Percentiles rank a stretch among this genome's conserved stretches.
Evolutionary conservation across 768 basidiomycete species (phyloP).

Genomic region (Tephrocybe sp.): DNA sequence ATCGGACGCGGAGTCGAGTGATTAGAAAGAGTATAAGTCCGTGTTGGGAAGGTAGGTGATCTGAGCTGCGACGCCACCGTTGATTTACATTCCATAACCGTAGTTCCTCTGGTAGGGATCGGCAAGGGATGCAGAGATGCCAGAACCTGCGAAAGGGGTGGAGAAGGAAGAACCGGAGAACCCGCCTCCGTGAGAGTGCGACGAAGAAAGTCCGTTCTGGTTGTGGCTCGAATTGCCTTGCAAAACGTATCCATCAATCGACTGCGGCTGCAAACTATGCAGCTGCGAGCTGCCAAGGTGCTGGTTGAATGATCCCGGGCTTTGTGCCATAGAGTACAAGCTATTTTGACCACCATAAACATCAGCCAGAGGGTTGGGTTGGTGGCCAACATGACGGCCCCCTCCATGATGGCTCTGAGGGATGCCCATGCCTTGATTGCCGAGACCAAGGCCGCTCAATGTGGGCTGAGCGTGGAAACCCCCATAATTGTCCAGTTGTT

Average conservation of each 20-base stretch:
- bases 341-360: slow-evolving; percentile 64
- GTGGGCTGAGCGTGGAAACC: slow-evolving; percentile 62
- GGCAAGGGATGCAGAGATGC: slow-evolving; percentile 52
- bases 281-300: slow-evolving; percentile 51
- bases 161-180: slow-evolving; percentile 60
- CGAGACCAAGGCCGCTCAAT: slow-evolving; percentile 58
- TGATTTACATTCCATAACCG: slow-evolving; percentile 76
- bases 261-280: slow-evolving; percentile 64
- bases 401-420: slow-evolving; percentile 30
- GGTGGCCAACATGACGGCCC: slow-evolving; percentile 55
- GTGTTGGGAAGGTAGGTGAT: slow-evolving; percentile 22
- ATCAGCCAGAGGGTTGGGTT: slow-evolving; percentile 57
- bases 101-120: slow-evolving; percentile 75
- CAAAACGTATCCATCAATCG: slow-evolving; percentile 81
- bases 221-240: slow-evolving; percentile 72
- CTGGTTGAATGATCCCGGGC: slow-evolving; percentile 58
- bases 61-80: slow-evolving; percentile 21
- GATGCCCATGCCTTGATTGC: slow-evolving; percentile 54
- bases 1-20: slow-evolving; percentile 26
- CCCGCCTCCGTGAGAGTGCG: slow-evolving; percentile 53
- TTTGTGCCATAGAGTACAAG: slow-evolving; percentile 58
- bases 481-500: slow-evolving; percentile 74
- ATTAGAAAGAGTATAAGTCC: slow-evolving; percentile 44
- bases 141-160: slow-evolving; percentile 54
- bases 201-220: slow-evolving; percentile 52